Evolutionary conservation across 768 basidiomycete species (phyloP), one percentile per base, ranked within the genome.

Genomic region (Leccinum disarticulatum): DNA sequence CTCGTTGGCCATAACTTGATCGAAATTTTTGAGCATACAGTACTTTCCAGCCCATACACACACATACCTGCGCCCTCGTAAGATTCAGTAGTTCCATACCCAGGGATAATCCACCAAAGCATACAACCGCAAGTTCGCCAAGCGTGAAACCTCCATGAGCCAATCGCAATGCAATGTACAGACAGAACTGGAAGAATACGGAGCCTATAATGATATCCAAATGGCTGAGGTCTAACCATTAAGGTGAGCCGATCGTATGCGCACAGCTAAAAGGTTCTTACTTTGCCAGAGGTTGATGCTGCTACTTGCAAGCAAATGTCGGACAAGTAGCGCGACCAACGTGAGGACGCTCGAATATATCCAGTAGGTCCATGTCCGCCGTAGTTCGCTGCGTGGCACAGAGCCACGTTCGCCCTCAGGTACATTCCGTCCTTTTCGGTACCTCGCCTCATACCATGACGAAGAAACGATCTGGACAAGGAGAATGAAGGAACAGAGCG

Each of bases 131-230:
- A 17, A 98, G 81, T 72, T 99, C 97, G 33, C 97, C 97, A 1
- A 99, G 82, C 0, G 95, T 98, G 75, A 98, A 95, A 11, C 91
- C 92, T n/a, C 90, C 84, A 66, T 97, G 90, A 4, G 95, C 95
- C 48, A 99, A 80, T 25, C 97, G 84, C 46, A 97, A 81, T 46
- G 91, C 90, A 51, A 90, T 80, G 73, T 98, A 99, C 50, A 98
- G 78, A 54, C 93, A 86, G 69, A 95, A 89, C 71, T 98, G 97
- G 72, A 90, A 97, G 76, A 95, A 93, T 47, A 90, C 69, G 2
- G 93, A 86, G 36, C 83, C 82, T 25, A 89, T 76, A 14, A 83
- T 74, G 57, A 91, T 80, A 66, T 98, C 95, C 57, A 91, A 84
- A 61, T 83, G 80, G 61, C 82, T 88, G 68, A 95, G 77, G 73